Evolutionary conservation across 2,329 filamentous ascomycete genomes (phyloP).

Genomic region (Alternaria panax): DNA sequence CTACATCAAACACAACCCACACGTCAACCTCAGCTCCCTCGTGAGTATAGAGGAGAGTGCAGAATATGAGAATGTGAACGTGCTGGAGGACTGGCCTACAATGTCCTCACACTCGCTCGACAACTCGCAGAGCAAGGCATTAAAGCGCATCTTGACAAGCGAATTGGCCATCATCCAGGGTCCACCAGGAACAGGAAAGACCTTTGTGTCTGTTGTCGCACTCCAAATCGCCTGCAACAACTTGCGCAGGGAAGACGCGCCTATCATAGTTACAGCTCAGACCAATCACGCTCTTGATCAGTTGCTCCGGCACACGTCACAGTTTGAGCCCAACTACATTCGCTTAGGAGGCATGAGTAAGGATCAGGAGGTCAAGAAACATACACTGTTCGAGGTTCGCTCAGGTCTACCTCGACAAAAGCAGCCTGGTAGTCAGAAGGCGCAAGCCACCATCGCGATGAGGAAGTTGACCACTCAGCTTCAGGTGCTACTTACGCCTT

Average conservation of each 20-base stretch:
- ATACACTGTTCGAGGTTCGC: constrained; percentile 71
- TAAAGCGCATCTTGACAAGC: constrained; percentile 74
- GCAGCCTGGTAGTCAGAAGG: constrained; percentile 49
- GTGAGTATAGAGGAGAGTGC: constrained; percentile 49
- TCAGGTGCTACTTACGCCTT: constrained; percentile 36
- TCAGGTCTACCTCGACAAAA: constrained; percentile 27
- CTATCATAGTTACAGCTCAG: constrained; percentile 81
- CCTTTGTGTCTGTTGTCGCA: constrained; percentile 77
- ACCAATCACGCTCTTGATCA: constrained; percentile 93
- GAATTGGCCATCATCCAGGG: constrained; percentile 82
- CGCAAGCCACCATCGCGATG: constrained; percentile 52
- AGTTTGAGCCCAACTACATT: constrained; percentile 69
- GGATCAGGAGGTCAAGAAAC: constrained; percentile 68
- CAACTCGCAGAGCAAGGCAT: constrained; percentile 71
- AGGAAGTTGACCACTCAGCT: constrained; percentile 39
- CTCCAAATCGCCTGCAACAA: constrained; percentile 71
- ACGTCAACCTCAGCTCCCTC: constrained; percentile 59
- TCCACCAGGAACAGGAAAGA: constrained; percentile 82
- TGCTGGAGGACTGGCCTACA: constrained; percentile 64
- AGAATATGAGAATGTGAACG: constrained; percentile 58
- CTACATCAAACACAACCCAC: constrained; percentile 61
- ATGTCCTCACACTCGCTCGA: constrained; percentile 65
- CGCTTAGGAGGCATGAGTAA: constrained; percentile 74
- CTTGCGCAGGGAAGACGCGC: constrained; percentile 62
- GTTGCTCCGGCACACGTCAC: constrained; percentile 69